Conservation (phyloP, 805 yeast species). For the Kuraishia hungarica region DNA sequence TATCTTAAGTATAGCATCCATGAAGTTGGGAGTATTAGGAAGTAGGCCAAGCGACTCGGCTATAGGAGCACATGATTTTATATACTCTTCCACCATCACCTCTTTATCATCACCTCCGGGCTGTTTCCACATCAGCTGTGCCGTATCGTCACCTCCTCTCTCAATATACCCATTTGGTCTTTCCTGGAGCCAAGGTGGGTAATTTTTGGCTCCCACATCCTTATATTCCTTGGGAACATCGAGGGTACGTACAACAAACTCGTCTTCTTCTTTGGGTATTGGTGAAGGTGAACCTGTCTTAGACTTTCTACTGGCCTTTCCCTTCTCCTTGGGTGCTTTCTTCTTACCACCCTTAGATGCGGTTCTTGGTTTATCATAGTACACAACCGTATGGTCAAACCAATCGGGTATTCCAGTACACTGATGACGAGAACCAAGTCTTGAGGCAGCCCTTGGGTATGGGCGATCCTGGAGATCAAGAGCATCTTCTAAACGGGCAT, state of each 20-base stretch:
- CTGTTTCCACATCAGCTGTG: slow-evolving; percentile 59
- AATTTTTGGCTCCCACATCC: slow-evolving; percentile 32
- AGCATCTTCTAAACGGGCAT: slow-evolving; percentile 67
- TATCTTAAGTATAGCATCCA: slow-evolving; percentile 60
- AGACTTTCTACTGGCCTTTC: slow-evolving; percentile 10
- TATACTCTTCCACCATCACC: slow-evolving; percentile 42
- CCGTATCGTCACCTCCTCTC: slow-evolving; percentile 68
- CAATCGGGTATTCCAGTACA: slow-evolving; percentile 57
- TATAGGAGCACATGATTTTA: slow-evolving; percentile 43
- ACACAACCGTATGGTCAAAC: slow-evolving; percentile 57
- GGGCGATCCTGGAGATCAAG: slow-evolving; percentile 71
- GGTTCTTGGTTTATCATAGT: slow-evolving; percentile 37
- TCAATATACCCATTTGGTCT: slow-evolving; percentile 77
- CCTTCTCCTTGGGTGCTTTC: slow-evolving; percentile 3
- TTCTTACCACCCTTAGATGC: slow-evolving; percentile 15
- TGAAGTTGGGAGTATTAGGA: slow-evolving; percentile 69
- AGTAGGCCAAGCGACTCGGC: slow-evolving; percentile 48
- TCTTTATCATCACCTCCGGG: slow-evolving; percentile 13
- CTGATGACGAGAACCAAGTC: slow-evolving; percentile 70
- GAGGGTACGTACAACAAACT: slow-evolving; percentile 8
- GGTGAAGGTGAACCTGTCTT: slow-evolving; percentile 11
- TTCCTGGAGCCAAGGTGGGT: slow-evolving; percentile 71
- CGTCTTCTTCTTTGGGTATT: slow-evolving; percentile 13
- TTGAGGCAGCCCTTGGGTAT: slow-evolving; percentile 71
- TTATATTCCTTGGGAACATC: slow-evolving; percentile 38